Percentiles rank a stretch among this genome's conserved stretches.
These are phyloP conservation scores for Corymbia calophylla DNA, from an alignment of 441 rosid genomes.

Conservation along the genomic window DNA sequence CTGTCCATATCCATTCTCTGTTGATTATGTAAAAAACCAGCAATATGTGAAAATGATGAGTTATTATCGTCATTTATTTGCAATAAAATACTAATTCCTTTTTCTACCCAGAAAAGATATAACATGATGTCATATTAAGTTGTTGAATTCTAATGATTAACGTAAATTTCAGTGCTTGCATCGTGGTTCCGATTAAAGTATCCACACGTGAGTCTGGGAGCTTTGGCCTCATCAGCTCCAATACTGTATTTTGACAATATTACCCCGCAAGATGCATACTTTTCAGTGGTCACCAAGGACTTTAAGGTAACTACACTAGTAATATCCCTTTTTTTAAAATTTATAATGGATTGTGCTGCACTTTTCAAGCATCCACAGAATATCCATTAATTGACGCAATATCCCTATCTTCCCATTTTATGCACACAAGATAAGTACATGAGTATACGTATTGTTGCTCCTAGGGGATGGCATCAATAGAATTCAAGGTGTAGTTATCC, in stretches of 20 bases:
- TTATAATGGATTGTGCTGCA: not conserved
- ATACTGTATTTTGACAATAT: constrained; percentile 46
- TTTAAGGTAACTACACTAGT: constrained; percentile 22
- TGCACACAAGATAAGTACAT: not conserved
- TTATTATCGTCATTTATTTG: not conserved
- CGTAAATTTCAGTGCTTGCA: constrained; percentile 27
- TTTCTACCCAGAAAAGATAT: not conserved
- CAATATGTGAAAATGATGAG: not conserved
- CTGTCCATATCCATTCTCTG: not conserved
- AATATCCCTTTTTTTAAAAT: not conserved
- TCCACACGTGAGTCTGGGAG: constrained; percentile 44
- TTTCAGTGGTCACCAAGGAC: constrained; percentile 36
- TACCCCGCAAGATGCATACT: constrained; percentile 37
- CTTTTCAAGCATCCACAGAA: not conserved
- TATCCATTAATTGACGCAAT: not conserved
- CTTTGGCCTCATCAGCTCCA: constrained; percentile 68
- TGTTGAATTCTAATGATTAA: not conserved
- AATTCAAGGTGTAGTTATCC: not conserved
- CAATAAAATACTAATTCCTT: not conserved
- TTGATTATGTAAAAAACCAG: not conserved
- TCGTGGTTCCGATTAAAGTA: constrained; percentile 56
- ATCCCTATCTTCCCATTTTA: not conserved
- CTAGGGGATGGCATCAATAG: not conserved
- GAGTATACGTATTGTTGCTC: not conserved
- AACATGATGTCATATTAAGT: not conserved